A percentile compares a stretch with the other conserved stretches of the same genome.
These are phyloP conservation scores for Clonostachys chloroleuca DNA, from an alignment of 2,329 filamentous ascomycete genomes.

Conservation along the genomic window DNA sequence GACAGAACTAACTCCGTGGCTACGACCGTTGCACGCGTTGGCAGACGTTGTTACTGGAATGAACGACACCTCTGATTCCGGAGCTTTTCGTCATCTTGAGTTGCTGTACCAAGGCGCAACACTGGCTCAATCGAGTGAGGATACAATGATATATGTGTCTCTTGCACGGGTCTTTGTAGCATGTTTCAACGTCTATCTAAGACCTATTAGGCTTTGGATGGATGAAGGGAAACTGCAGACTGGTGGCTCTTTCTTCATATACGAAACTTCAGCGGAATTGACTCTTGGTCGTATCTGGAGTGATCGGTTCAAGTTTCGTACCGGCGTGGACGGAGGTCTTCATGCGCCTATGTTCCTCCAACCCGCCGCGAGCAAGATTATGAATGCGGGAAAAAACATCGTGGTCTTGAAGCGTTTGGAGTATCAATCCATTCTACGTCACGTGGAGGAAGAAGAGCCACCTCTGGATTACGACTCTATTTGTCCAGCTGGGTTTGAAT, in stretches of 20 bases:
- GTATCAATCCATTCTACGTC: neutral
- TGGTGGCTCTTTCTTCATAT: conserved; percentile 73
- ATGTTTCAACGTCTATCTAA: conserved; percentile 78
- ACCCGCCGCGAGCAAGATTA: conserved; percentile 66
- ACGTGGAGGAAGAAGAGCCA: conserved; percentile 26
- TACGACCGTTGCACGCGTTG: conserved; percentile 55
- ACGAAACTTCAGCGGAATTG: conserved; percentile 48
- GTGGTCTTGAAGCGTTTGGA: conserved; percentile 71
- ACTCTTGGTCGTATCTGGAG: conserved; percentile 66
- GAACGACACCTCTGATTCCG: conserved; percentile 37
- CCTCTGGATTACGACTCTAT: conserved; percentile 53
- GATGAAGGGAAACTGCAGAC: conserved; percentile 65
- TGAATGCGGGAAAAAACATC: conserved; percentile 84
- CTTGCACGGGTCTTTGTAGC: conserved; percentile 70
- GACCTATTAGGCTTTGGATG: conserved; percentile 81
- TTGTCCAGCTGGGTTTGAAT: conserved; percentile 36
- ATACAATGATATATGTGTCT: conserved; percentile 55
- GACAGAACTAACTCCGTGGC: conserved; percentile 46
- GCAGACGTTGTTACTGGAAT: conserved; percentile 58
- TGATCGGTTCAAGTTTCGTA: conserved; percentile 65
- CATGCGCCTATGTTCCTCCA: conserved; percentile 74
- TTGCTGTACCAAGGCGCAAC: conserved; percentile 68
- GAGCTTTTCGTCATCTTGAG: conserved; percentile 73
- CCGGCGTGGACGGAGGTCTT: conserved; percentile 52
- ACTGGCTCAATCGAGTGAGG: conserved; percentile 64